Evolutionary conservation across 2,329 filamentous ascomycete genomes (phyloP), one percentile per base, ranked within the genome.

Genomic region (Xylaria multiplex): DNA sequence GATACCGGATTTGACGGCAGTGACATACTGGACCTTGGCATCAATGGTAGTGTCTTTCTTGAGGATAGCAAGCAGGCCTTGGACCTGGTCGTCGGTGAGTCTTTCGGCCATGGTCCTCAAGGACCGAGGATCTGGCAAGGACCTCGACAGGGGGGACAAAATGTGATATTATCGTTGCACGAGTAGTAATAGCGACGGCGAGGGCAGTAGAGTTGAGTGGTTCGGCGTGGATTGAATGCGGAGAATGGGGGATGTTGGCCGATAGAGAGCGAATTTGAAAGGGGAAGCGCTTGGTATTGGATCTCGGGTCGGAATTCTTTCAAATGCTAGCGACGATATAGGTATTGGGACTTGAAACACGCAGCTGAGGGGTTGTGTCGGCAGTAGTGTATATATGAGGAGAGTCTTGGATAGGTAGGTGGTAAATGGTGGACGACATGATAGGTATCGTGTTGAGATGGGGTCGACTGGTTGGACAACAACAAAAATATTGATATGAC

Each of bases 1-100:
- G 84, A 97, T 97, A 77, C 89, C 88, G 49, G 92, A 93, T 81
- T 97, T 97, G 79, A 94, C 83, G 74, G 83, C 85, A 66, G 89
- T 92, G 72, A 97, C 87, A 60, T 87, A 86, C 70, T 88, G 83
- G 69, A 93, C 85, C 77, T 93, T 93, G 58, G 84, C 80, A 74
- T 94, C 91, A 72, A 92, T 83, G 55, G 88, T 85, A 43, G 86
- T 84, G 72, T 92, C 91, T 72, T 87, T 86, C 77, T 81, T 82
- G 61, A 88, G 78, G 67, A 87, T 79, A 52, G 80, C 79, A 69
- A 83, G 74, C 69, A 88, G 80, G 79, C 85, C 82, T 59, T 81
- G 78, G 77, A 87, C 85, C 81, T 87, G 85, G 76, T 86, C 80
- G 71, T 88, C 86, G 66, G 83, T 85, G 75, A 88, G 82, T 77